Percentiles rank a stretch among this genome's conserved stretches.
Conservation (phyloP, 2,329 filamentous ascomycete species). For the Emergomyces africanus region DNA sequence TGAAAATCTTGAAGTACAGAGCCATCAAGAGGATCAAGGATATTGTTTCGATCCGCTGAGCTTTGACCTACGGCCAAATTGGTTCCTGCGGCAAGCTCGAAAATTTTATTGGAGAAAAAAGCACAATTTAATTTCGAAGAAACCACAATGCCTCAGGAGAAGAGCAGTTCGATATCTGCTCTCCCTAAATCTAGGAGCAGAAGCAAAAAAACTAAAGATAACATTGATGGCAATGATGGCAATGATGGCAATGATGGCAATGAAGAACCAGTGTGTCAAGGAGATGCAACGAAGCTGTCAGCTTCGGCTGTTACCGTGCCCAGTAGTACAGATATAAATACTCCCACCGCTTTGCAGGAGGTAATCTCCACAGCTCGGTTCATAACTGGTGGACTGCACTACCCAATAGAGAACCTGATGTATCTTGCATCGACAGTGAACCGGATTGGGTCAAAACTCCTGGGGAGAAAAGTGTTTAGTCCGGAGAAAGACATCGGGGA, state of each 20-base stretch:
- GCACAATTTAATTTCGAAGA: background rate
- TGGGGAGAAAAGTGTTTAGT: constrained; percentile 17
- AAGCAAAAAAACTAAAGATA: background rate
- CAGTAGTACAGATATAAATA: background rate
- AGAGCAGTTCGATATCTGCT: background rate
- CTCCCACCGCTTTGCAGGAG: background rate
- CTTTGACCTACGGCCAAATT: background rate
- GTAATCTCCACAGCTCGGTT: background rate
- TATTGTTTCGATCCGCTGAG: background rate
- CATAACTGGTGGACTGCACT: background rate
- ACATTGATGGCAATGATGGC: no score
- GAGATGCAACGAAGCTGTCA: background rate
- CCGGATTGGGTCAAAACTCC: constrained; percentile 1
- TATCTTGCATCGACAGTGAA: constrained; percentile 1
- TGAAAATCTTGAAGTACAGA: background rate
- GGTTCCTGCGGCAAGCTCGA: background rate
- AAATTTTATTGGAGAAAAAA: background rate
- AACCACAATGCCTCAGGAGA: background rate
- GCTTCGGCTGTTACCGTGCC: background rate
- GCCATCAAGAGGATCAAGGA: background rate
- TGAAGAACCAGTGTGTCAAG: background rate
- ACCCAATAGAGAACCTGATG: constrained; percentile 6
- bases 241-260: background rate
- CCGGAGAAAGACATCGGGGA: constrained; percentile 34
- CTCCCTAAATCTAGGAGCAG: background rate